A percentile compares a stretch with the other conserved stretches of the same genome.
These are phyloP conservation scores for Phoma sp. DNA, from an alignment of 2,329 filamentous ascomycete species.

Conservation along the genomic window DNA sequence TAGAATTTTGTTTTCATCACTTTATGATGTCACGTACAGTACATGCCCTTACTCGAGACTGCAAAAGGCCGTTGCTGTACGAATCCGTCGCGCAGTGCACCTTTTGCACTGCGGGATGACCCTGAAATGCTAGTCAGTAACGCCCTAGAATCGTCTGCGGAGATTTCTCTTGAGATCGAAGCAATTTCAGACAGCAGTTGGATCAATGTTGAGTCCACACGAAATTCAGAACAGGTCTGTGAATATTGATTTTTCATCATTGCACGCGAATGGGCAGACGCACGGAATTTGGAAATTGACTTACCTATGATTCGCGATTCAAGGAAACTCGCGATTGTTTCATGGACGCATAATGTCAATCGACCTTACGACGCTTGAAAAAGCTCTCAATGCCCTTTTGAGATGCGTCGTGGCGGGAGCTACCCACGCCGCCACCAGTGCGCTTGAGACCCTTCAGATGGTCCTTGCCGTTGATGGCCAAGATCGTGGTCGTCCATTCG, in stretches of 20 bases:
- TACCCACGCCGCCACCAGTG: slow-evolving; percentile 82
- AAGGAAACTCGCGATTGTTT: neutral
- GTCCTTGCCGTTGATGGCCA: slow-evolving; percentile 69
- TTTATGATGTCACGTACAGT: neutral
- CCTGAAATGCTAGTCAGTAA: slow-evolving; percentile 11
- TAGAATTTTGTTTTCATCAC: neutral
- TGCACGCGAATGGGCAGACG: slow-evolving; percentile 27
- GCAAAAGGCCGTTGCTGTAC: too few relatives aligned
- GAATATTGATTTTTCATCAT: slow-evolving; percentile 68
- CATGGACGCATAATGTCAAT: slow-evolving; percentile 22
- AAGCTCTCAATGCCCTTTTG: slow-evolving; percentile 80
- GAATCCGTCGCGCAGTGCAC: too few relatives aligned
- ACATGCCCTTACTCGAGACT: neutral
- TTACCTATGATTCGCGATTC: slow-evolving; percentile 24
- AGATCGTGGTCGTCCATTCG: slow-evolving; percentile 60
- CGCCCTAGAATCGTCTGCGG: neutral
- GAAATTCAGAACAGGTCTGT: slow-evolving; percentile 84
- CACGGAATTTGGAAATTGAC: slow-evolving; percentile 10
- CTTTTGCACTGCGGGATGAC: neutral
- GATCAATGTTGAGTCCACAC: slow-evolving; percentile 74
- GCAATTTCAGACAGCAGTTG: slow-evolving; percentile 79
- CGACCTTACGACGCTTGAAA: slow-evolving; percentile 66
- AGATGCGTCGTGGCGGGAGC: slow-evolving; percentile 72
- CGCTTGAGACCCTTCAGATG: slow-evolving; percentile 79
- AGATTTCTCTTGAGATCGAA: neutral